A percentile compares a stretch with the other conserved stretches of the same genome.
Evolutionary conservation across 805 yeast species (phyloP).

Genomic region (Naumovozyma baii): DNA sequence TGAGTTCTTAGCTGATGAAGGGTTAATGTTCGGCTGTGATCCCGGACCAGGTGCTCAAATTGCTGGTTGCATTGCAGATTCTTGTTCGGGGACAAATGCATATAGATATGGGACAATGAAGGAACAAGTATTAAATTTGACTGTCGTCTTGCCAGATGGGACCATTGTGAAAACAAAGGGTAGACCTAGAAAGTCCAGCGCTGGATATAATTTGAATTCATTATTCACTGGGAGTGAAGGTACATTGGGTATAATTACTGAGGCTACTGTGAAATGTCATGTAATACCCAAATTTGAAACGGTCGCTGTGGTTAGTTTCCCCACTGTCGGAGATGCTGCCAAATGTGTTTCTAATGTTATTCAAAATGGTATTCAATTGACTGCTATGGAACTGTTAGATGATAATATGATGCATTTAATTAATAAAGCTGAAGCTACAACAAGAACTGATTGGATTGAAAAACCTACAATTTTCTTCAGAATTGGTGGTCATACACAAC

Average conservation of each 20-base stretch:
- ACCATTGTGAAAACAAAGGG: conserved; percentile 65
- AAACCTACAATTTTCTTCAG: conserved; percentile 57
- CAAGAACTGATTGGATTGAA: conserved; percentile 44
- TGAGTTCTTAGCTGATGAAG: conserved; percentile 39
- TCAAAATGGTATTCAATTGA: conserved; percentile 52
- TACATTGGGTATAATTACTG: conserved; percentile 69
- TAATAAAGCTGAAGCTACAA: conserved; percentile 44
- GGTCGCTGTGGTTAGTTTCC: conserved; percentile 62
- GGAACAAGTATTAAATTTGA: conserved; percentile 57
- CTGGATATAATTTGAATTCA: conserved; percentile 73
- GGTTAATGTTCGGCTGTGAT: conserved; percentile 64
- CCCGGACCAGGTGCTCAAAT: conserved; percentile 75
- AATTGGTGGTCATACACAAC: conserved; percentile 43
- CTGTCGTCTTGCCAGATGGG: conserved; percentile 75
- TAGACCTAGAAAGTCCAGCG: conserved; percentile 68
- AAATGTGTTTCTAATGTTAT: conserved; percentile 54
- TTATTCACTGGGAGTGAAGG: conserved; percentile 72
- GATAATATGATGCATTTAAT: conserved; percentile 62
- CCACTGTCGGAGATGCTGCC: conserved; percentile 61
- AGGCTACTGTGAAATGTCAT: conserved; percentile 61
- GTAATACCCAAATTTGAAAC: conserved; percentile 56
- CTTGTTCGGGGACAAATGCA: conserved; percentile 76
- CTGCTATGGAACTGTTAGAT: conserved; percentile 70
- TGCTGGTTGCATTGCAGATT: conserved; percentile 70
- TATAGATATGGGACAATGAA: conserved; percentile 73